These are phyloP conservation scores for Hanseniaspora gamundiae DNA, from an alignment of 1,139 yeast species.

Conservation along the genomic window DNA sequence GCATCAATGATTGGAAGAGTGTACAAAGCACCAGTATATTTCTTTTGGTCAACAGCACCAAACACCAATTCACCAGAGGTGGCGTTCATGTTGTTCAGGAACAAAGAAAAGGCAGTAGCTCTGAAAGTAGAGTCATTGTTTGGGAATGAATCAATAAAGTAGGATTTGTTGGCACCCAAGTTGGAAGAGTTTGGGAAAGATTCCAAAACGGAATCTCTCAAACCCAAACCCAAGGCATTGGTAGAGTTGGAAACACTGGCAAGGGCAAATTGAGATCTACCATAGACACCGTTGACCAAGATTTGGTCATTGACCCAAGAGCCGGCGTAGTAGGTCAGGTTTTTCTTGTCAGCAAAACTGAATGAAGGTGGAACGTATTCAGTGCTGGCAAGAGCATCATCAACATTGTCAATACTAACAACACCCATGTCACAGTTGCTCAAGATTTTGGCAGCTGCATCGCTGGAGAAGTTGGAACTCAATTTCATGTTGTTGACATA, in stretches of 20 bases:
- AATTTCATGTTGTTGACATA: too few relatives aligned
- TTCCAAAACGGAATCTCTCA: too few relatives aligned
- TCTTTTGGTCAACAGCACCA: slow-evolving; percentile 47
- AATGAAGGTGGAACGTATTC: too few relatives aligned
- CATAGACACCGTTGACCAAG: too few relatives aligned
- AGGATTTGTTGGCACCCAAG: slow-evolving; percentile 3
- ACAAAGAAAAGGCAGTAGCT: slow-evolving; percentile 46
- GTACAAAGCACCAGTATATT: slow-evolving; percentile 35
- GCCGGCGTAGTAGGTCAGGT: too few relatives aligned
- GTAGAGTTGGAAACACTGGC: slow-evolving; percentile 10
- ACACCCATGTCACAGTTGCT: too few relatives aligned
- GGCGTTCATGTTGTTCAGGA: slow-evolving; percentile 30
- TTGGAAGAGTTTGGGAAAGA: slow-evolving; percentile 8
- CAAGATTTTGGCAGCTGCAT: too few relatives aligned
- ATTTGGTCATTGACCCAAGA: too few relatives aligned
- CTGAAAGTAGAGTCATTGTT: slow-evolving; percentile 1
- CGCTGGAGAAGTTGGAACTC: too few relatives aligned
- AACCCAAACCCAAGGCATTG: slow-evolving; percentile 8
- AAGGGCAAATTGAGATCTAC: slow-evolving; percentile 7
- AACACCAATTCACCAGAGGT: slow-evolving; percentile 36
- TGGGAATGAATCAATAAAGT: slow-evolving; percentile 8
- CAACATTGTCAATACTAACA: too few relatives aligned
- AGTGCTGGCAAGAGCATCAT: too few relatives aligned
- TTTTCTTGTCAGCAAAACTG: too few relatives aligned
- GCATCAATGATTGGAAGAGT: slow-evolving; percentile 35